phyloP scores from a whole-genome alignment of 2,329 filamentous ascomycete species.

The Sclerotinia spermophila region DNA sequence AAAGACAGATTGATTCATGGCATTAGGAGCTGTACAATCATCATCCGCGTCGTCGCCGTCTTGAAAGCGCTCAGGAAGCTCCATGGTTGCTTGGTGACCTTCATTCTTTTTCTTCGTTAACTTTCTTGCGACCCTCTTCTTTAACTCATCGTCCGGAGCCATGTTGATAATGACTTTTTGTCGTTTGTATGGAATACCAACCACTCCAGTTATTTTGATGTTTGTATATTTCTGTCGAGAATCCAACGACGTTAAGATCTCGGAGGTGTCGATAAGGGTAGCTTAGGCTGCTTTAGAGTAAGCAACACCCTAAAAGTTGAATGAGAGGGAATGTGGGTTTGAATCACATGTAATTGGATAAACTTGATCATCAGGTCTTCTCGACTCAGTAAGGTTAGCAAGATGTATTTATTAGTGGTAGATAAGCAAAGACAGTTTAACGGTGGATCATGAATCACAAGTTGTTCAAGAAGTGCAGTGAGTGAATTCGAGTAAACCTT shows the following conservation, averaged over 20 bases:
- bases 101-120: conserved; percentile 43
- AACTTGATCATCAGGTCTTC: conserved; percentile 1
- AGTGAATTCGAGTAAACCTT: no score
- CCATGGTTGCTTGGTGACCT: conserved; percentile 43
- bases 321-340: not conserved
- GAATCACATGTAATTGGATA: conserved; percentile 5
- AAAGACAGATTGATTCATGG: conserved; percentile 90
- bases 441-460: not conserved
- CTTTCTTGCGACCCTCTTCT: conserved; percentile 42
- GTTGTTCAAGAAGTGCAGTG: not conserved
- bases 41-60: conserved; percentile 57
- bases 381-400: not conserved
- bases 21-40: conserved; percentile 56
- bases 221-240: not conserved
- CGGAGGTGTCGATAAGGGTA: conserved; percentile 18
- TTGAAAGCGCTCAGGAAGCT: conserved; percentile 55
- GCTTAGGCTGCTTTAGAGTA: not conserved
- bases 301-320: not conserved
- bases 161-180: conserved; percentile 22
- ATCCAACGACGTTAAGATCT: not conserved
- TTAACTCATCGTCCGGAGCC: conserved; percentile 41
- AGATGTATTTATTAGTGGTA: not conserved
- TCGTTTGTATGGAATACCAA: not conserved
- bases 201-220: conserved; percentile 1
- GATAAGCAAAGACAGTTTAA: not conserved